A percentile compares a stretch with the other conserved stretches of the same genome.
These are phyloP conservation scores for Leccinum insolens DNA, from an alignment of 1,284 basidiomycete species.

Conservation along the genomic window DNA sequence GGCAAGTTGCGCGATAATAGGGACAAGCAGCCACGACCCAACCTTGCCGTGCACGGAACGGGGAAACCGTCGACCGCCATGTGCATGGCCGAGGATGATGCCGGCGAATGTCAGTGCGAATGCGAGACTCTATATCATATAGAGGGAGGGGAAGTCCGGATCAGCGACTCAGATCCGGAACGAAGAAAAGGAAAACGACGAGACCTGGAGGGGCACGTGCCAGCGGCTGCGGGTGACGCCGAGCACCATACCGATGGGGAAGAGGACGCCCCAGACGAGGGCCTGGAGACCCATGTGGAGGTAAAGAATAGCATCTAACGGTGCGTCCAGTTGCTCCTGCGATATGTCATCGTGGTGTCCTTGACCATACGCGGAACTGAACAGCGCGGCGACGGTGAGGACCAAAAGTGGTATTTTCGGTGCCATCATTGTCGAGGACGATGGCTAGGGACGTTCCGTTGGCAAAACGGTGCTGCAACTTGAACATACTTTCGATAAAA, in stretches of 20 bases:
- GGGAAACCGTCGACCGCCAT: constrained; percentile 75
- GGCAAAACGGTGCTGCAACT: too few species aligned
- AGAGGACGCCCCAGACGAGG: constrained; percentile 71
- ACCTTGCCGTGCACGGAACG: constrained; percentile 71
- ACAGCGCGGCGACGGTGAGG: not conserved
- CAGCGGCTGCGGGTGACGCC: constrained; percentile 75
- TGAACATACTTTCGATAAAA: too few species aligned
- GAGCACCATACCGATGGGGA: constrained; percentile 54
- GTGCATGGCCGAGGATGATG: constrained; percentile 78
- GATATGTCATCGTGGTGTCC: constrained; percentile 59
- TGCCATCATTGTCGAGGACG: not conserved
- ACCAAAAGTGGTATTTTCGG: not conserved
- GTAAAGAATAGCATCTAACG: constrained; percentile 78
- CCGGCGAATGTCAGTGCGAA: constrained; percentile 73
- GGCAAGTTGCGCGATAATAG: constrained; percentile 69
- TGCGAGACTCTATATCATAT: constrained; percentile 54
- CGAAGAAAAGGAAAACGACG: constrained; percentile 14
- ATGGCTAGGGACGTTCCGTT: too few species aligned
- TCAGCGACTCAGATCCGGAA: not conserved
- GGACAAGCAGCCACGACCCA: constrained; percentile 69
- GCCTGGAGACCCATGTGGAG: constrained; percentile 80
- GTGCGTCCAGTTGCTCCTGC: constrained; percentile 65
- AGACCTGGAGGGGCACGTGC: constrained; percentile 85
- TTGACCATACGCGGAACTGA: constrained; percentile 51
- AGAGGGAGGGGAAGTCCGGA: not conserved